Conservation (phyloP, 23 red algal species). For the Agarophyton chilense region DNA sequence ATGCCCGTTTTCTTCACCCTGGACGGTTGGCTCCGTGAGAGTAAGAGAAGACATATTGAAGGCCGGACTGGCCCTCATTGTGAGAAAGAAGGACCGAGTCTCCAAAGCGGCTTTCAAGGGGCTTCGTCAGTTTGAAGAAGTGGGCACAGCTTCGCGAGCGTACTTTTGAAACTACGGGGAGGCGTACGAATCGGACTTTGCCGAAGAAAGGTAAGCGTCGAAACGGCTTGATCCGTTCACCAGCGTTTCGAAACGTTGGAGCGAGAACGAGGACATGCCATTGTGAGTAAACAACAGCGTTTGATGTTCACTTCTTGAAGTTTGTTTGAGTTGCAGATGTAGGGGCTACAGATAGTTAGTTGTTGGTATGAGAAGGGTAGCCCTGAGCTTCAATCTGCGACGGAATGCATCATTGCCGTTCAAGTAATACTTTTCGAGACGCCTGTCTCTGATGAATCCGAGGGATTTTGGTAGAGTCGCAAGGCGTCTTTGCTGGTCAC, state of each 20-base stretch:
- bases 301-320: not conserved
- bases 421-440: constrained; percentile 96
- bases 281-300: not conserved
- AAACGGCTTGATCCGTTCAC: not conserved
- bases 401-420: constrained; percentile 97
- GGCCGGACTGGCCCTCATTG: constrained; percentile 73
- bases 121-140: constrained; percentile 71
- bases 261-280: not conserved
- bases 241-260: not conserved
- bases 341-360: not conserved
- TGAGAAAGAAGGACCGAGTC: constrained; percentile 58
- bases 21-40: constrained; percentile 36
- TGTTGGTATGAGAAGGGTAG: not conserved
- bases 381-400: constrained; percentile 59
- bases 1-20: too few relatives aligned
- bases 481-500: constrained; percentile 82
- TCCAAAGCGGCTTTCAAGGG: constrained; percentile 56
- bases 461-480: constrained; percentile 90
- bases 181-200: constrained; percentile 83
- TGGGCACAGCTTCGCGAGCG: constrained; percentile 60
- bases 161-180: constrained; percentile 86
- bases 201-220: constrained; percentile 46
- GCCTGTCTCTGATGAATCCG: constrained; percentile 94
- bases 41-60: constrained; percentile 64
- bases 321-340: not conserved